Evolutionary conservation across 2,329 filamentous ascomycete species (phyloP), one percentile per base, ranked within the genome.

Genomic region (Clonostachys byssicola): DNA sequence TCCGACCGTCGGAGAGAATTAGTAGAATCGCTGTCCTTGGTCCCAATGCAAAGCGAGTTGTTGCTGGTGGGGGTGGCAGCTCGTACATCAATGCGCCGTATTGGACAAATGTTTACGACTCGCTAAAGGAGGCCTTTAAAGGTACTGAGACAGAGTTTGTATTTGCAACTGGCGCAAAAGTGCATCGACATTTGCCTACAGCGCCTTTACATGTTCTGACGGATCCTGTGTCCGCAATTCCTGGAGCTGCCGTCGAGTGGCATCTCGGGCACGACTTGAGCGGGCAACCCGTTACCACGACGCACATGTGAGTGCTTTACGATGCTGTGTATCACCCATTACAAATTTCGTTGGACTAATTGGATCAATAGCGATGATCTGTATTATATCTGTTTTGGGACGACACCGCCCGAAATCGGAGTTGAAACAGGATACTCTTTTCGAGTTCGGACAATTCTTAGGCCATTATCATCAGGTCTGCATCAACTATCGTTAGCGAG

Each of bases 1-100:
- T 80, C 4, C 4, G 16, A 39, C 36, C 8, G 16, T 14, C 36
- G 13, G 36, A 39, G 36, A 39, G 16, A 14, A 5, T 39, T 14
- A 6, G 36, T 5, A 39, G 16, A 6, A 39, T 39, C 5, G 36
- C 36, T 9, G 36, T 39, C 4, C 13, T 39, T 7, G 36, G 36
- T 14, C 36, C 36, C 13, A 39, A 39, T 12, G 36, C 36, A 14
- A 39, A 39, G 16, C 13, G 36, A 16, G 16, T 39, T 16, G 36
- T 39, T 14, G 36, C 36, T 12, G 36, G 36, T 14, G 36, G 36
- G 7, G 36, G 36, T 14, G 36, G 36, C 8, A 39, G 36, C 36
- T 35, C 42, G 20, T 48, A 48, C 34, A 48, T 48, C 30, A 44
- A 44, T 16, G 46, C 46, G 9, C 46, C 46, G 5, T 48, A 48